Evolutionary conservation across 331 rosid genomes (phyloP).

Genomic region (Quercus tomentella): DNA sequence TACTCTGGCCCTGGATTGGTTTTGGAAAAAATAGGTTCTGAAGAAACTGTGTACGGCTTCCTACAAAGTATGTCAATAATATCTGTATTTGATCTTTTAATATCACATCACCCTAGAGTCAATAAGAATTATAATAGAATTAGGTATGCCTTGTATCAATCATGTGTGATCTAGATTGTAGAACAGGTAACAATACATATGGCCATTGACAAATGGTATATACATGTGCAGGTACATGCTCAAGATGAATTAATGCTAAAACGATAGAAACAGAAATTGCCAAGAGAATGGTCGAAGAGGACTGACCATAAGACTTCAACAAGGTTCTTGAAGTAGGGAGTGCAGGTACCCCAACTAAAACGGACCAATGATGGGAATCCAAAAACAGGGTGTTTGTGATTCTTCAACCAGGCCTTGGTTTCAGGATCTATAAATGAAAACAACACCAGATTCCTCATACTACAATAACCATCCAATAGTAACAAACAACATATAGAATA

Average conservation of each 20-base stretch:
- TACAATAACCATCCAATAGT: conserved; percentile 1
- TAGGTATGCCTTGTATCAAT: neutral
- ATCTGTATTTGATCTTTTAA: too few species aligned
- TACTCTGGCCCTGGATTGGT: neutral
- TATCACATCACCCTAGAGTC: too few species aligned
- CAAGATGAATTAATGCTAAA: neutral
- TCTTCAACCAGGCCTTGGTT: conserved; percentile 80
- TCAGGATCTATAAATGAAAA: conserved; percentile 58
- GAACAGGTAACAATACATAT: neutral
- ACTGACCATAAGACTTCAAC: conserved; percentile 83
- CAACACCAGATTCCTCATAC: conserved; percentile 14
- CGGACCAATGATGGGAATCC: conserved; percentile 91
- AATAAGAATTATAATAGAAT: neutral
- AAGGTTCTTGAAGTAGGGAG: conserved; percentile 56
- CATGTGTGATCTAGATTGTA: neutral
- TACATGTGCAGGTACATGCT: neutral
- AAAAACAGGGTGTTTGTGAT: conserved; percentile 73
- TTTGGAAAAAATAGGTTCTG: neutral
- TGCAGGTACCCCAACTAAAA: conserved; percentile 98
- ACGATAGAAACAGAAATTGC: conserved; percentile 4
- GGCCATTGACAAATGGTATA: neutral
- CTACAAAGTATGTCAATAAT: too few species aligned
- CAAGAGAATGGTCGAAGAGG: conserved; percentile 15
- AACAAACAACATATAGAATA: neutral
- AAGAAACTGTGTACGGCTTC: neutral